Percentiles rank a stretch among this genome's conserved stretches.
Conservation (phyloP, 2,329 filamentous ascomycete species). For the Talaromyces sp. region DNA sequence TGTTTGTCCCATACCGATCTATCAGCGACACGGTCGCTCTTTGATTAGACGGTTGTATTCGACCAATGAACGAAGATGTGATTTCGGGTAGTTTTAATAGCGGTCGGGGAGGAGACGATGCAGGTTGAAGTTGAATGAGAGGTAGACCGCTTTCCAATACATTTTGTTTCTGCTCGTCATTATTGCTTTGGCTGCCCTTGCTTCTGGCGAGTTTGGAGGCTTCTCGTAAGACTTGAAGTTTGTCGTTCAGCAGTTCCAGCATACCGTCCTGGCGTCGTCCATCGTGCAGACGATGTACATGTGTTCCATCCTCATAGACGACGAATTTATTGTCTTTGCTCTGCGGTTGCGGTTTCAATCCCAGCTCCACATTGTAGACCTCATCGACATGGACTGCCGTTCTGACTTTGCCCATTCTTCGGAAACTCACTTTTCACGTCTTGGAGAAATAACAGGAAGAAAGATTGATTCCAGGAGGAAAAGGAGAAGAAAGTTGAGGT, state of each 20-base stretch:
- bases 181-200: background rate
- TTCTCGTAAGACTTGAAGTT: slow-evolving; percentile 7
- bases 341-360: slow-evolving; percentile 2
- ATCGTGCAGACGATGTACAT: slow-evolving; percentile 14
- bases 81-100: background rate
- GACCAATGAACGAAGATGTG: background rate
- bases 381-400: slow-evolving; percentile 4
- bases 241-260: slow-evolving; percentile 14
- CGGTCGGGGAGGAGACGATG: background rate
- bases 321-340: slow-evolving; percentile 8
- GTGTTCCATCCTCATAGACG: slow-evolving; percentile 2
- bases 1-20: slow-evolving; percentile 11
- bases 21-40: background rate
- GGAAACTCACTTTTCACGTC: background rate
- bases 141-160: background rate
- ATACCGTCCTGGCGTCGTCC: slow-evolving; percentile 12
- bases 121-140: background rate
- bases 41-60: background rate
- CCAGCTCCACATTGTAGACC: slow-evolving; percentile 10
- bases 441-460: background rate
- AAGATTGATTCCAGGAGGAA: background rate
- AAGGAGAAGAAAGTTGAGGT: background rate
- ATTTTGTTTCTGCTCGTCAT: background rate
- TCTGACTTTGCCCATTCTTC: slow-evolving; percentile 10
- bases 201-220: background rate